Evolutionary conservation across 768 basidiomycete species (phyloP), one percentile per base, ranked within the genome.

Genomic region (Boletus huronensis): DNA sequence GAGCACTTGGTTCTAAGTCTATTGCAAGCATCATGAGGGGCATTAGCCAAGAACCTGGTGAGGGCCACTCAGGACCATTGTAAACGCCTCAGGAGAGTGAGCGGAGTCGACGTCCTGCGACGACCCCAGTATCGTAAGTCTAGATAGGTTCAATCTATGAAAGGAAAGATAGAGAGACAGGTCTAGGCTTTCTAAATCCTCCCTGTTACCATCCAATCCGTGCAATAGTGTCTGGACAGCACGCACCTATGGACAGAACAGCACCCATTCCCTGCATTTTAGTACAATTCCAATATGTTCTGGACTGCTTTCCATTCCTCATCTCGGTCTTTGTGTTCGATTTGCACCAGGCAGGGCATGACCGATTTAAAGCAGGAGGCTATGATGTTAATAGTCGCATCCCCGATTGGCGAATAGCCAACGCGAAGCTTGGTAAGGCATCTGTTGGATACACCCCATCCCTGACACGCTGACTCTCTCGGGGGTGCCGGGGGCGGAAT

Each of bases 381-480:
- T 4, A 64, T 51, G 6, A 14, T 38, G 7, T 29, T 2, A 5
- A 56, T 19, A 3, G 23, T 47, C 8, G 38, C 48, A n/a, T 58
- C 50, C 16, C 5, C 21, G 31, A 67, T 55, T 0, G 60, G 62
- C 13, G 65, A 64, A 48, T 49, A 50, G 13, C 65, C 65, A 14
- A 66, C 48, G 14, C 35, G 9, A 1, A 66, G n/a, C 29, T 31
- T 32, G 6, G 60, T 54, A 3, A 66, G 58, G 4, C 3, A 45
- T 26, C 47, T 40, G 35, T 64, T 66, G 1, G 34, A 42, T 1
- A 53, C 55, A 3, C 50, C 46, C 50, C 57, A 55, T 21, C 23
- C 55, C 13, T 39, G 52, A 28, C 16, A n/a, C 16, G 0, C 36
- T 21, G 5, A 1, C 25, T 29, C 43, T 32, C 38, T 23, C 17